Conservation (phyloP, 2,329 filamentous ascomycete species). For the Arthrobotrys iridis region DNA sequence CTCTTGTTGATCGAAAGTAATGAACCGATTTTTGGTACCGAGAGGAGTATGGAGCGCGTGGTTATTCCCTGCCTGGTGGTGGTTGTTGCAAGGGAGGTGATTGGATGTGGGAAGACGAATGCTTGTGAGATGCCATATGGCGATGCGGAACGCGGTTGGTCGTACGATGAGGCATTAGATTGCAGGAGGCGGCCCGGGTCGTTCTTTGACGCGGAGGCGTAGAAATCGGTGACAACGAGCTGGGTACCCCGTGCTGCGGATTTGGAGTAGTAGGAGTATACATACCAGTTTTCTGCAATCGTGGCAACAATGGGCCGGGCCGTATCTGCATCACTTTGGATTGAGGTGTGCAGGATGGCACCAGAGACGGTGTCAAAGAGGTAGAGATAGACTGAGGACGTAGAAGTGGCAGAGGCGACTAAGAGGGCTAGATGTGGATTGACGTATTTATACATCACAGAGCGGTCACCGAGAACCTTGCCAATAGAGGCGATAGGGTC, state of each 20-base stretch:
- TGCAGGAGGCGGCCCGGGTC: slow-evolving; percentile 80
- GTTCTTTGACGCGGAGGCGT: slow-evolving; percentile 83
- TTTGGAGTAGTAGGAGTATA: slow-evolving; percentile 78
- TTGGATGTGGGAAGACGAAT: slow-evolving; percentile 81
- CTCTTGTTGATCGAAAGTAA: slow-evolving; percentile 82
- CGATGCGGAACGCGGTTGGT: slow-evolving; percentile 70
- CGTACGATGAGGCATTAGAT: slow-evolving; percentile 79
- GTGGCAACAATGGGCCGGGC: slow-evolving; percentile 77
- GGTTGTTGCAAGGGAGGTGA: slow-evolving; percentile 82
- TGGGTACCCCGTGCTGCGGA: slow-evolving; percentile 80
- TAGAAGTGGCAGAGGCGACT: slow-evolving; percentile 71
- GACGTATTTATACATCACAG: slow-evolving; percentile 97
- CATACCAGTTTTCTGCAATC: slow-evolving; percentile 94
- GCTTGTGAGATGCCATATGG: slow-evolving; percentile 83
- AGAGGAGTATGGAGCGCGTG: slow-evolving; percentile 78
- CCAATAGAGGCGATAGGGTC: slow-evolving; percentile 96
- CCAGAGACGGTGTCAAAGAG: slow-evolving; percentile 88
- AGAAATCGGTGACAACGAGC: slow-evolving; percentile 85
- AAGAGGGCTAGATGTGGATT: slow-evolving; percentile 77
- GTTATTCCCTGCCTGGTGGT: slow-evolving; percentile 93
- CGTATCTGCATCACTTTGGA: slow-evolving; percentile 77
- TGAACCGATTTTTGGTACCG: slow-evolving; percentile 71
- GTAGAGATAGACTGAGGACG: slow-evolving; percentile 74
- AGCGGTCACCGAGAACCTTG: slow-evolving; percentile 87
- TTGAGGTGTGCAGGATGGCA: slow-evolving; percentile 76